Evolutionary conservation across 129 eudicot genomes (phyloP).

Genomic region (Gnaphalium uliginosum): DNA sequence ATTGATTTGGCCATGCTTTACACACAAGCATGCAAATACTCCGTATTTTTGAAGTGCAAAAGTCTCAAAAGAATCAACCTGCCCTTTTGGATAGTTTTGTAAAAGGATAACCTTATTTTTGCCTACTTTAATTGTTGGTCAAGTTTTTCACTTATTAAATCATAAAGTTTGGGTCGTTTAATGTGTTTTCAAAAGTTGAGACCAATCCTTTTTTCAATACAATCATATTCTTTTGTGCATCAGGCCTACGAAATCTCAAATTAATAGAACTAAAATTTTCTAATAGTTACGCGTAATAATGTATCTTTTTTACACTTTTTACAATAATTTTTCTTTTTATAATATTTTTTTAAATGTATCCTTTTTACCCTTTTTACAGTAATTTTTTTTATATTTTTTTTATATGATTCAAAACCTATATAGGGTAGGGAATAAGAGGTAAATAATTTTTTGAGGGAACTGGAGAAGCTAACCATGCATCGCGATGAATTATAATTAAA

Average conservation of each 20-base stretch:
- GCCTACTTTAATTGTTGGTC: slow-evolving; percentile 32
- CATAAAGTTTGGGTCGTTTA: slow-evolving; percentile 41
- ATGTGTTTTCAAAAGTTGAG: slow-evolving; percentile 49
- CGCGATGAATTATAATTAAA: no score
- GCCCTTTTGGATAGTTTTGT: slow-evolving; percentile 46
- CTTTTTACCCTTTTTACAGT: no score
- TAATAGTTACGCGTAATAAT: no score
- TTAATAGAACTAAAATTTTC: not conserved
- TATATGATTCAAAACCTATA: no score
- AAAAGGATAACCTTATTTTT: slow-evolving; percentile 35
- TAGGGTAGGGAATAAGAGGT: no score
- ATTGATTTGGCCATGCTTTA: slow-evolving; percentile 43
- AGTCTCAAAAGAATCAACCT: slow-evolving; percentile 35
- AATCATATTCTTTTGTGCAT: slow-evolving; percentile 1
- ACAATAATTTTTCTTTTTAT: no score
- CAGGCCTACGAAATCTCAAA: not conserved
- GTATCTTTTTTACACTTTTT: no score
- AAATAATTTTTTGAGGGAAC: no score
- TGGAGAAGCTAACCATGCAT: no score
- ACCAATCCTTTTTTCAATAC: slow-evolving; percentile 20
- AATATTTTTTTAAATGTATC: no score
- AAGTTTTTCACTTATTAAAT: slow-evolving; percentile 46
- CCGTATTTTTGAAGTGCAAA: slow-evolving; percentile 28
- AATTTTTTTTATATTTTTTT: no score
- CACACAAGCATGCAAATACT: slow-evolving; percentile 53